phyloP scores from a whole-genome alignment of 768 basidiomycete species.

The Mycena albidolilacea region DNA sequence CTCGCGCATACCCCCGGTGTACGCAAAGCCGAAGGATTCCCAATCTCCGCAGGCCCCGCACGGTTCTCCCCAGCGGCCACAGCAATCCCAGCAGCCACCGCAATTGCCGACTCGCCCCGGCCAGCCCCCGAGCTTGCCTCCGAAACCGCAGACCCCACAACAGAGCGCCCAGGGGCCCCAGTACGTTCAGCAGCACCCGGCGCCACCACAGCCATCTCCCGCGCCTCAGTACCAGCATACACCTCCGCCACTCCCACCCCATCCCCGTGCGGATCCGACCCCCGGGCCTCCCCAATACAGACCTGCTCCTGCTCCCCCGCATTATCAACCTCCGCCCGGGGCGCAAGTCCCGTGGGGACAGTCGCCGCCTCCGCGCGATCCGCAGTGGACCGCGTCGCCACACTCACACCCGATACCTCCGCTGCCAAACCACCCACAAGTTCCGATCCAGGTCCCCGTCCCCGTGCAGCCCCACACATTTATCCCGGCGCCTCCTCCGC shows the following conservation, averaged over 20 bases:
- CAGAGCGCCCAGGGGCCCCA: not conserved
- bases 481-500: not conserved
- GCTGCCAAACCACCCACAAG: not conserved
- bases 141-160: slow-evolving; percentile 33
- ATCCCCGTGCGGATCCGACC: slow-evolving; percentile 36
- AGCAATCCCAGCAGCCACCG: slow-evolving; percentile 12
- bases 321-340: slow-evolving; percentile 40
- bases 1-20: slow-evolving; percentile 90
- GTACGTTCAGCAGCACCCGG: not conserved
- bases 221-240: slow-evolving; percentile 28
- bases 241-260: slow-evolving; percentile 43
- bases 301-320: slow-evolving; percentile 28
- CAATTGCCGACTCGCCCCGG: slow-evolving; percentile 25
- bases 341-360: slow-evolving; percentile 11
- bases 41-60: slow-evolving; percentile 14
- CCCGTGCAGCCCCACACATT: not conserved
- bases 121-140: slow-evolving; percentile 36
- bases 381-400: slow-evolving; percentile 30
- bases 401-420: slow-evolving; percentile 41
- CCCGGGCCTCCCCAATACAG: slow-evolving; percentile 35
- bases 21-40: slow-evolving; percentile 77
- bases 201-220: not conserved
- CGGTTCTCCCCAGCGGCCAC: slow-evolving; percentile 8
- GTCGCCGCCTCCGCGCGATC: slow-evolving; percentile 40
- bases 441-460: not conserved